phyloP scores from a whole-genome alignment of 495 filamentous ascomycete species.

The Trichoderma orchidacearum region DNA sequence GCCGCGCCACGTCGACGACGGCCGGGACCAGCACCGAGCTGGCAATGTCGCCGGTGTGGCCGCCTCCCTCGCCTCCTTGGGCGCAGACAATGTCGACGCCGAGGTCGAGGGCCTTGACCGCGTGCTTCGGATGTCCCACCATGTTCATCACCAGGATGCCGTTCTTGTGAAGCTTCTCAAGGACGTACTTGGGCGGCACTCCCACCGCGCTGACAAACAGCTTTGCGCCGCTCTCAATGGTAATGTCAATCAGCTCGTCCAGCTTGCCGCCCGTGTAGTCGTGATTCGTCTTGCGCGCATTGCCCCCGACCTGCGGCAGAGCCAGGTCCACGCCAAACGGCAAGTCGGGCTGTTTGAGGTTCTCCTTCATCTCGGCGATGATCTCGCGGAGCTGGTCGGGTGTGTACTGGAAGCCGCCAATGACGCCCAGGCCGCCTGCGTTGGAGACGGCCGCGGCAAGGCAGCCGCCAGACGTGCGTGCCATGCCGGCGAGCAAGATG shows the following conservation, averaged over 20 bases:
- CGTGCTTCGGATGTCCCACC: constrained; percentile 86
- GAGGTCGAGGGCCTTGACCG: constrained; percentile 62
- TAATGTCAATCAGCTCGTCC: constrained; percentile 68
- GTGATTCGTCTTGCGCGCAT: constrained; percentile 74
- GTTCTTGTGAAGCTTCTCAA: constrained; percentile 58
- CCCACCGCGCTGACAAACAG: constrained; percentile 78
- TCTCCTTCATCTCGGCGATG: constrained; percentile 67
- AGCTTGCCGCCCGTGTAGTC: constrained; percentile 81
- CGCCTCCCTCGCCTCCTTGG: constrained; percentile 72
- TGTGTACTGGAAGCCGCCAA: constrained; percentile 80
- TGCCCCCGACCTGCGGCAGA: constrained; percentile 69
- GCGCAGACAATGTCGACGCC: constrained; percentile 83
- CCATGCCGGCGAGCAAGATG: constrained; percentile 82
- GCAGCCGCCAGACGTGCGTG: constrained; percentile 57
- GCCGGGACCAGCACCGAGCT: constrained; percentile 60
- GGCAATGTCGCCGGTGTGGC: constrained; percentile 67
- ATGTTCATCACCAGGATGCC: constrained; percentile 86
- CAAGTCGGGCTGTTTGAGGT: constrained; percentile 44
- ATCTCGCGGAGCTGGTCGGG: constrained; percentile 64
- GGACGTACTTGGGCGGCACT: constrained; percentile 54
- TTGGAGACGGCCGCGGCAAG: constrained; percentile 81
- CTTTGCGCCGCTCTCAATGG: constrained; percentile 60
- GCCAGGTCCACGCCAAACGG: constrained; percentile 84
- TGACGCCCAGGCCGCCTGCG: constrained; percentile 71
- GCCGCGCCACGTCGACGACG: constrained; percentile 56